phyloP scores from a whole-genome alignment of 495 filamentous ascomycete species.

The Penicillium antarcticum region DNA sequence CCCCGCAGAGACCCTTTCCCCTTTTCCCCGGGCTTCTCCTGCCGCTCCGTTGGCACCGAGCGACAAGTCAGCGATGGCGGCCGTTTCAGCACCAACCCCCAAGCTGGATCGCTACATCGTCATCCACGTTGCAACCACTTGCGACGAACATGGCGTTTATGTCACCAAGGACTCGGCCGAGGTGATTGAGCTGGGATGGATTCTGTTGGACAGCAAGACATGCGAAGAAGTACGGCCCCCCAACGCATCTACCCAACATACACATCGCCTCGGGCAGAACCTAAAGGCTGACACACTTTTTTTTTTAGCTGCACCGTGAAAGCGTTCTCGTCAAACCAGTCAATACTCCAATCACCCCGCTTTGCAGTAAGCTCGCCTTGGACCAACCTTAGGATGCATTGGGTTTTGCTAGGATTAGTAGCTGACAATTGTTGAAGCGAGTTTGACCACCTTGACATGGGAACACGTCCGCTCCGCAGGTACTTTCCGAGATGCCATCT shows the following conservation, averaged over 20 bases:
- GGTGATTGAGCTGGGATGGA: constrained; percentile 98
- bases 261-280: constrained; percentile 8
- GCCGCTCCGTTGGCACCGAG: constrained; percentile 27
- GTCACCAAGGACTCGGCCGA: constrained; percentile 99
- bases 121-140: constrained; percentile 97
- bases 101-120: constrained; percentile 94
- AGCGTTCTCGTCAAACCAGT: constrained; percentile 95
- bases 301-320: constrained; percentile 78
- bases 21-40: constrained; percentile 19
- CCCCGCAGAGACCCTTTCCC: constrained; percentile 31
- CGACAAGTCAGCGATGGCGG: constrained; percentile 40
- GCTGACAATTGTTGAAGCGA: constrained; percentile 60
- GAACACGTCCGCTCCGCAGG: constrained; percentile 97
- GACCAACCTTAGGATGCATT: neutral
- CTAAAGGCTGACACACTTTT: constrained; percentile 11
- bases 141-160: constrained; percentile 98
- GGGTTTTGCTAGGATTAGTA: constrained; percentile 13
- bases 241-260: constrained; percentile 10
- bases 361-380: constrained; percentile 78
- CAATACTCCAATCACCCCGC: constrained; percentile 96
- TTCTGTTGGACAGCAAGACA: constrained; percentile 84
- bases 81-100: constrained; percentile 49
- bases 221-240: constrained; percentile 76
- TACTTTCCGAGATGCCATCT: constrained; percentile 93
- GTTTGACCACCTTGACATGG: constrained; percentile 96